These are phyloP conservation scores for Triangularia verruculosa DNA, from an alignment of 2,329 filamentous ascomycete species.

Conservation along the genomic window DNA sequence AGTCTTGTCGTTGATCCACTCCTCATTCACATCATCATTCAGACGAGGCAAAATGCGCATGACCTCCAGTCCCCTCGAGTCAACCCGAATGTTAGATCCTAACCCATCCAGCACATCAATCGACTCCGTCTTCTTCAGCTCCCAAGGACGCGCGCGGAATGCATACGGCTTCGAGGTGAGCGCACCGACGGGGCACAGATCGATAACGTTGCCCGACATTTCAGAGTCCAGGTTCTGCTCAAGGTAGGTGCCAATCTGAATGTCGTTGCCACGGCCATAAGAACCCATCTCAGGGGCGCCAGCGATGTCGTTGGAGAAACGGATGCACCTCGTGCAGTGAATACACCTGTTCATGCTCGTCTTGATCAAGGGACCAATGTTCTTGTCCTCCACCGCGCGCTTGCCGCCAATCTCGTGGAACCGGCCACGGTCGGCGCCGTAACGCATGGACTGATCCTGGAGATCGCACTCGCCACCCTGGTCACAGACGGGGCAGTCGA, in stretches of 20 bases:
- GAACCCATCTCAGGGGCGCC: slow-evolving; percentile 94
- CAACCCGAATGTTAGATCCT: slow-evolving; percentile 91
- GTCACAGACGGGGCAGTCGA: slow-evolving; percentile 97
- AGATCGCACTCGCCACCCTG: slow-evolving; percentile 99
- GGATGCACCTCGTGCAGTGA: slow-evolving; percentile 96
- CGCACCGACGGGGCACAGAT: slow-evolving; percentile 95
- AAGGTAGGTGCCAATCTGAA: slow-evolving; percentile 97
- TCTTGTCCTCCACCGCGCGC: slow-evolving; percentile 98
- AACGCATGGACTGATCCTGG: slow-evolving; percentile 99
- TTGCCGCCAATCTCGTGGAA: slow-evolving; percentile 97
- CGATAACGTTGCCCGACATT: slow-evolving; percentile 94
- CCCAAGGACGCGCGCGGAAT: slow-evolving; percentile 95
- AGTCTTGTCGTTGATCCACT: slow-evolving; percentile 99
- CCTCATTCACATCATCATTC: slow-evolving; percentile 98
- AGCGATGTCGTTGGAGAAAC: slow-evolving; percentile 96
- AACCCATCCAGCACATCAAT: slow-evolving; percentile 91
- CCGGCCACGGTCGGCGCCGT: slow-evolving; percentile 89
- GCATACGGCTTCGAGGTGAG: slow-evolving; percentile 97
- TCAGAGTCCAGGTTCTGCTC: slow-evolving; percentile 93
- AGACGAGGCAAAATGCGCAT: slow-evolving; percentile 91
- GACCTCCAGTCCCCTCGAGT: slow-evolving; percentile 89
- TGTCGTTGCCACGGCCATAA: slow-evolving; percentile 89
- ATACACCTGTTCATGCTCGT: slow-evolving; percentile 99
- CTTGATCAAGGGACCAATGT: slow-evolving; percentile 96
- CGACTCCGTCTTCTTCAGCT: slow-evolving; percentile 92